Percentiles rank a stretch among this genome's conserved stretches.
Evolutionary conservation across 2,329 filamentous ascomycete genomes (phyloP).

Genomic region (Juglanconis sp.): DNA sequence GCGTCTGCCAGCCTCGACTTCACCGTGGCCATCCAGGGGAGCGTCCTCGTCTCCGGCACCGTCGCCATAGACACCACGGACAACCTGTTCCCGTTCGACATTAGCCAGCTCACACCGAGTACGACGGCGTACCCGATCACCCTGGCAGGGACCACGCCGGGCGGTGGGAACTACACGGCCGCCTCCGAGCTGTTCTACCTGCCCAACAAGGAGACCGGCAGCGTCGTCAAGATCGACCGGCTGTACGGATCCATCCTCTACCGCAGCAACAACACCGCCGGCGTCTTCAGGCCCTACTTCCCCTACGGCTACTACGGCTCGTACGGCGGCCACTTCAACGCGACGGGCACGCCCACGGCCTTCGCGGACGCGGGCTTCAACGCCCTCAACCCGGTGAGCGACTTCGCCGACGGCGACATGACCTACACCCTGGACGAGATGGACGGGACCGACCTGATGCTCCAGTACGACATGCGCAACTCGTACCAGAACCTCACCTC

Average conservation of each 20-base stretch:
- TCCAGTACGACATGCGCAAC: slow-evolving; percentile 44
- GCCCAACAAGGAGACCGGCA: slow-evolving; percentile 40
- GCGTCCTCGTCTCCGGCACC: slow-evolving; percentile 31
- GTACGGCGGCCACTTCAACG: slow-evolving; percentile 43
- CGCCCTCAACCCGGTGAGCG: slow-evolving; percentile 41
- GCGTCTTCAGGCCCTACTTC: slow-evolving; percentile 37
- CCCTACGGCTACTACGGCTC: slow-evolving; percentile 43
- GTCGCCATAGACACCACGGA: slow-evolving; percentile 33
- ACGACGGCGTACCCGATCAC: slow-evolving; percentile 37
- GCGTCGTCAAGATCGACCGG: slow-evolving; percentile 44
- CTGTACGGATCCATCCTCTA: slow-evolving; percentile 40
- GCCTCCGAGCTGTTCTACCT: slow-evolving; percentile 38
- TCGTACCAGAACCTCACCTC: slow-evolving; percentile 42
- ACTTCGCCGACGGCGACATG: slow-evolving; percentile 33
- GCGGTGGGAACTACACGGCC: slow-evolving; percentile 33
- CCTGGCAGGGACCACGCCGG: slow-evolving; percentile 31
- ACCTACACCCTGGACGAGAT: slow-evolving; percentile 35
- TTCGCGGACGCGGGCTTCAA: slow-evolving; percentile 40
- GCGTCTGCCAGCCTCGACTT: slow-evolving; percentile 34
- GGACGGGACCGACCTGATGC: slow-evolving; percentile 35
- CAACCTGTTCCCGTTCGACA: slow-evolving; percentile 35
- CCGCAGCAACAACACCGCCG: slow-evolving; percentile 32
- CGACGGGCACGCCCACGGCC: slow-evolving; percentile 29
- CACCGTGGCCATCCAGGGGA: slow-evolving; percentile 27
- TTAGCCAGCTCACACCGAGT: slow-evolving; percentile 33